Evolutionary conservation across 1,284 basidiomycete species (phyloP), one percentile per base, ranked within the genome.

Genomic region (Cryptococcus sp.): DNA sequence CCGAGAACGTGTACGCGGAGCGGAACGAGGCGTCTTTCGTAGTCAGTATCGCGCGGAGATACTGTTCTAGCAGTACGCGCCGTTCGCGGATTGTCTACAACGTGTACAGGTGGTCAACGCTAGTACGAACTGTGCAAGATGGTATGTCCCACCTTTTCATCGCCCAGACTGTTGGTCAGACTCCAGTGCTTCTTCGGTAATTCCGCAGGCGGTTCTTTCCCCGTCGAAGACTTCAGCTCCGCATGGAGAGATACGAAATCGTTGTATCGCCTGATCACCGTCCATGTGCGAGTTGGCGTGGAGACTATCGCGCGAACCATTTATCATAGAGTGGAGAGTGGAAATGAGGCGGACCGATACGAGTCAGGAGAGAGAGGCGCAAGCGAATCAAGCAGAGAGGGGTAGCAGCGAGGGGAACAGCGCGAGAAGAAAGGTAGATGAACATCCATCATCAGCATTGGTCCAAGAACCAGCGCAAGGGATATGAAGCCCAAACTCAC

Each of bases 201-300:
- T 15, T 83, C 69, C 15, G 81, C 83, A 19, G 93, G 93, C 15
- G 92, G 90, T 23, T 86, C 79, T 25, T 85, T 83, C 38, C 86
- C 86, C 13, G 84, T 84, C 10, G 85, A 83, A 68, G 88, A 88
- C 22, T 83, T 83, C 65, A 97, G 85, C 69, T 92, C 89, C 40
- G 84, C 84, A 77, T 96, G 84, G 22, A 98, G 85, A 63, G 91
- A 87, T 66, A 85, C 85, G 80, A 98, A 97, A 76, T 96, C 93
- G 45, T 91, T 94, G 80, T 96, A 97, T 55, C 94, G 89, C 59
- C 89, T 83, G 84, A 89, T 90, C 81, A 96, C 90, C 47, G 88
- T 86, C 93, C 93, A 97, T 73, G 90, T 88, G 62, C 89, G 87
- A 13, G 71, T 79, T 1, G 77, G 75, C 1, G 78, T 79, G 5